Conservation (phyloP, 345 rosid genomes). For the Psidium guajava region DNA sequence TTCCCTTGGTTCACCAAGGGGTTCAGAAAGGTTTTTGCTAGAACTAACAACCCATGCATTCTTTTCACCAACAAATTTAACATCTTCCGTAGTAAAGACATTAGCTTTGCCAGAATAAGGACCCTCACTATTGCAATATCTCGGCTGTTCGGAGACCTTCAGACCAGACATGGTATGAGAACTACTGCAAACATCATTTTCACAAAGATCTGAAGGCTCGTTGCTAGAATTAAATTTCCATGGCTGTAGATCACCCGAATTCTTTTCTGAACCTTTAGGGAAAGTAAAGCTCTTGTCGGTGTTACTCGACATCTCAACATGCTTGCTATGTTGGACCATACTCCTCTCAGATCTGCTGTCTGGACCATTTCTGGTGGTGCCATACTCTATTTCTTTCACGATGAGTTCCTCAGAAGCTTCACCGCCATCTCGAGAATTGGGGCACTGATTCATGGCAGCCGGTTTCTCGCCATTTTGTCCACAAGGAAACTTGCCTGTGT, state of each 20-base stretch:
- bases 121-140: constrained; percentile 12
- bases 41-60: constrained; percentile 47
- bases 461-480: constrained; percentile 26
- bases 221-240: constrained; percentile 44
- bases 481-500: constrained; percentile 17
- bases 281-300: constrained; percentile 39
- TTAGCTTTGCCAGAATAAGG: constrained; percentile 30
- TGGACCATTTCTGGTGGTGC: constrained; percentile 49
- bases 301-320: constrained; percentile 20
- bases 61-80: constrained; percentile 39
- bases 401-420: constrained; percentile 70
- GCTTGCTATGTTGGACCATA: constrained; percentile 33
- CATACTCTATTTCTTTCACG: constrained; percentile 80
- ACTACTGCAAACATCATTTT: constrained; percentile 21
- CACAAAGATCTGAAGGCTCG: constrained; percentile 26
- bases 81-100: constrained; percentile 46
- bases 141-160: constrained; percentile 20
- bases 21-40: constrained; percentile 31
- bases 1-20: constrained; percentile 29
- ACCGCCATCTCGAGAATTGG: constrained; percentile 26
- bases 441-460: constrained; percentile 13
- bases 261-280: constrained; percentile 43
- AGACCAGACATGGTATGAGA: constrained; percentile 18
- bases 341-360: constrained; percentile 49
- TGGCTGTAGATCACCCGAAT: constrained; percentile 35